Percentiles rank a stretch among this genome's conserved stretches.
Conservation (phyloP, 2,329 filamentous ascomycete species). For the Phialocephala subalpina region DNA sequence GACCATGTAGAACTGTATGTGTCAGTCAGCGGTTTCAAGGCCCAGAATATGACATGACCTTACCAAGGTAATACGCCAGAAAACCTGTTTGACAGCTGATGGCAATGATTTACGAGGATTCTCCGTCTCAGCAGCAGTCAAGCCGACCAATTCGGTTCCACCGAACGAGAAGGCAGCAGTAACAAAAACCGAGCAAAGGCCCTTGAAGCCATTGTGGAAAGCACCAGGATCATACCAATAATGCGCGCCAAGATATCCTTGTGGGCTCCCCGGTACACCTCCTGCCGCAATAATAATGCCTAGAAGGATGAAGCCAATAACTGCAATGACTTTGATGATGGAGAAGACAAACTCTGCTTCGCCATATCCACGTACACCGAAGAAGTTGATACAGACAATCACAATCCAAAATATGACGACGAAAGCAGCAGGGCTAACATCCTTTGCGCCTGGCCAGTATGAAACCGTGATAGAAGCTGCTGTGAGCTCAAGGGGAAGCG, state of each 20-base stretch:
- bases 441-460: slow-evolving; percentile 20
- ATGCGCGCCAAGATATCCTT: slow-evolving; percentile 65
- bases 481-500: slow-evolving; percentile 19
- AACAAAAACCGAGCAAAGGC: slow-evolving; percentile 61
- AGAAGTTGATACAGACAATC: slow-evolving; percentile 59
- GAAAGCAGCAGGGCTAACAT: slow-evolving; percentile 45
- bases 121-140: slow-evolving; percentile 70
- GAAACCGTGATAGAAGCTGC: slow-evolving; percentile 19
- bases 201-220: slow-evolving; percentile 54
- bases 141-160: slow-evolving; percentile 66
- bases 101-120: slow-evolving; percentile 72
- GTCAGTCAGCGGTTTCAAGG: slow-evolving; percentile 54
- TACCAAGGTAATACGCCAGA: slow-evolving; percentile 68
- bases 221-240: slow-evolving; percentile 61
- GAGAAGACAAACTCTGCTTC: slow-evolving; percentile 59
- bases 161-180: slow-evolving; percentile 67
- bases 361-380: slow-evolving; percentile 38
- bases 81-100: slow-evolving; percentile 66
- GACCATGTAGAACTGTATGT: slow-evolving; percentile 57
- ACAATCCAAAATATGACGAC: slow-evolving; percentile 62
- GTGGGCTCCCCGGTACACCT: slow-evolving; percentile 52
- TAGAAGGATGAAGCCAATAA: slow-evolving; percentile 68
- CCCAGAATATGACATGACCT: slow-evolving; percentile 66
- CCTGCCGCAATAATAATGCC: slow-evolving; percentile 65
- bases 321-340: slow-evolving; percentile 63